A percentile compares a stretch with the other conserved stretches of the same genome.
Conservation (phyloP, 2,329 filamentous ascomycete genomes). For the Pseudogymnoascus sp. region DNA sequence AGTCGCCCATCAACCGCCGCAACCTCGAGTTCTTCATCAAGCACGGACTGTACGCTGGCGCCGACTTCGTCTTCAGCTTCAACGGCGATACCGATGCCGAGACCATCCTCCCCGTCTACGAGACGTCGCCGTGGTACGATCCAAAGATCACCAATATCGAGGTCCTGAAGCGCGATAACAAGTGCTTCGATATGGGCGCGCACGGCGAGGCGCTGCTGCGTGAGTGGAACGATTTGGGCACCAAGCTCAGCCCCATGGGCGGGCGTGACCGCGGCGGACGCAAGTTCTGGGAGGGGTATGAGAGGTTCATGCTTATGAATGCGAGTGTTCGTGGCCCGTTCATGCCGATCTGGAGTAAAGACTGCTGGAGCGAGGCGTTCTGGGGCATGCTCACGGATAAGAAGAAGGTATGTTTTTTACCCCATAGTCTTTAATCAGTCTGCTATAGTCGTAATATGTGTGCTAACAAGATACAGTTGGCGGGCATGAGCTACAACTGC, state of each 20-base stretch:
- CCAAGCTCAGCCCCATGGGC: constrained; percentile 5
- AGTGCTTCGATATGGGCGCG: constrained; percentile 10
- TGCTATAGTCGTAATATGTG: not conserved
- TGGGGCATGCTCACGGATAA: constrained; percentile 1
- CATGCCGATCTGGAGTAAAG: constrained; percentile 10
- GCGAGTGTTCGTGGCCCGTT: constrained; percentile 9
- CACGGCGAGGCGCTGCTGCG: constrained; percentile 1
- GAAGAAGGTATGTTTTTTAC: constrained; percentile 13
- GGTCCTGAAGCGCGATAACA: constrained; percentile 9
- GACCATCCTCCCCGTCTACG: not conserved
- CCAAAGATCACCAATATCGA: constrained; percentile 11
- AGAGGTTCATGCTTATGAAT: constrained; percentile 11
- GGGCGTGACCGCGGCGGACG: not conserved
- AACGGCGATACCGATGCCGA: constrained; percentile 10
- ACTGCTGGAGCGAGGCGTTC: constrained; percentile 11
- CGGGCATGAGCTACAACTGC: constrained; percentile 24
- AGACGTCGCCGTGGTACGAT: not conserved
- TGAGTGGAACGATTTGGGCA: not conserved
- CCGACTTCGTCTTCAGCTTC: constrained; percentile 11
- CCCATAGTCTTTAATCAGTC: not conserved
- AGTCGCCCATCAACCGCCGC: not conserved
- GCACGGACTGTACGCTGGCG: constrained; percentile 8
- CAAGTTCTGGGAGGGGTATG: constrained; percentile 22
- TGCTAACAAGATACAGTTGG: not conserved
- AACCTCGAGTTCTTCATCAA: constrained; percentile 11